Evolutionary conservation across 805 yeast genomes (phyloP), one percentile per base, ranked within the genome.

Genomic region (Lachancea meyersii): DNA sequence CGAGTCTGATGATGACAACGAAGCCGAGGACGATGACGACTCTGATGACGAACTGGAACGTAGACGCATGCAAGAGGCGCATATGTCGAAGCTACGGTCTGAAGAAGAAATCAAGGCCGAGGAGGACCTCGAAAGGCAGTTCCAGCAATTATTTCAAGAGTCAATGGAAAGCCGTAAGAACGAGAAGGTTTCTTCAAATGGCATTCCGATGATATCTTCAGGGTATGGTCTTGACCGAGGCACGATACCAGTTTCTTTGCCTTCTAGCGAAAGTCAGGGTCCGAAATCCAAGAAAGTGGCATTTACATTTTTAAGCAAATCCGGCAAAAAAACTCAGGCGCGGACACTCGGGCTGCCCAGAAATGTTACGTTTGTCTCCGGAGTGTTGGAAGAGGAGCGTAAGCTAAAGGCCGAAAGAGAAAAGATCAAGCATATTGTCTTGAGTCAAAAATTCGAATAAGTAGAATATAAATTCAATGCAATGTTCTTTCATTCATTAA

Each of bases 91-190:
- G 41, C 44, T 68, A 20, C 55, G 52, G 39, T 63, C 59, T 23
- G 69, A 65, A 31, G 75, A 71, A 40, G 76, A 75, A 43, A 58
- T 55, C 24, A 69, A 69, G 46, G 69, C 76, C 21, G 73, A 69
- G 24, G 75, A 70, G 3, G 76, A 72, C 27, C 48, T 83, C 38
- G 86, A 80, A 30, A 69, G 63, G 39, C 83, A 81, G 51, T 75
- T 77, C 46, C 73, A 73, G 44, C 65, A 60, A 40, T 59, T 82
- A 53, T 65, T 80, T 46, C 52, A 63, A n/a, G 80, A 76, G 17
- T 70, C 83, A 8, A 62, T 76, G 45, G 73, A 68, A 20, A 58
- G 65, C 4, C 58, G 67, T 13, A 63, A 60, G 47, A 60, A 57
- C 36, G 62, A 59, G 31, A 61, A 53, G 38, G 41, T 46, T 6